A percentile compares a stretch with the other conserved stretches of the same genome.
These are phyloP conservation scores for Penicillium silybi DNA, from an alignment of 495 filamentous ascomycete genomes.

Conservation along the genomic window DNA sequence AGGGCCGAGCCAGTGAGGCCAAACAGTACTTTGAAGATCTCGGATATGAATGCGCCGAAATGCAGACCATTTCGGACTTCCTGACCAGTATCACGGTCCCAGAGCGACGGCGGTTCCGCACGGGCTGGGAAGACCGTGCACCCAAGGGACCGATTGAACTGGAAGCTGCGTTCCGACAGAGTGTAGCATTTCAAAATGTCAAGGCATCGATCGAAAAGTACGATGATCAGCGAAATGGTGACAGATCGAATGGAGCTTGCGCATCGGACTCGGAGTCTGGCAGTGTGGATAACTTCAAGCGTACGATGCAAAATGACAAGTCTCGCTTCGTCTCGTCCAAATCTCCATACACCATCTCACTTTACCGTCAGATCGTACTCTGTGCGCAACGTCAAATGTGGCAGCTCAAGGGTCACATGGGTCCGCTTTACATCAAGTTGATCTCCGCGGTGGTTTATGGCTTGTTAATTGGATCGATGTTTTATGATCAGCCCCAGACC, in stretches of 20 bases:
- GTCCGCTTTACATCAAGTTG: conserved; percentile 32
- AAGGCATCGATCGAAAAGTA: conserved; percentile 48
- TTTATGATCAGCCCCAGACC: conserved; percentile 41
- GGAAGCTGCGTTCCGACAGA: conserved; percentile 51
- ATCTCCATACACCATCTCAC: conserved; percentile 57
- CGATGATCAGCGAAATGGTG: conserved; percentile 33
- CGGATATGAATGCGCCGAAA: conserved; percentile 69
- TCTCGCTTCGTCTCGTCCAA: conserved; percentile 37
- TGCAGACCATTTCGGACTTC: conserved; percentile 81
- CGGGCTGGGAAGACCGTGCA: conserved; percentile 62
- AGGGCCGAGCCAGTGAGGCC: conserved; percentile 66
- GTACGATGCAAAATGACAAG: conserved; percentile 38
- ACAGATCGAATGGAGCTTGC: conserved; percentile 27
- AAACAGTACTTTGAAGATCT: conserved; percentile 75
- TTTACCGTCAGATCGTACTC: conserved; percentile 58
- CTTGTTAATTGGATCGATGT: conserved; percentile 34
- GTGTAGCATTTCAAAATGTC: conserved; percentile 42
- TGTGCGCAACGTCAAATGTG: conserved; percentile 60
- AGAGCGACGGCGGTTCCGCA: conserved; percentile 56
- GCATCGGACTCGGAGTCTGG: conserved; percentile 39
- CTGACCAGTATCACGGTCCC: conserved; percentile 76
- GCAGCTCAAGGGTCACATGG: conserved; percentile 36
- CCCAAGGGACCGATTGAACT: conserved; percentile 69
- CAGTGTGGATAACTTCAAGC: conserved; percentile 40
- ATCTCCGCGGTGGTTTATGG: conserved; percentile 32